Conservation (phyloP, 2,329 filamentous ascomycete species). For the Thielaviopsis punctulata region DNA sequence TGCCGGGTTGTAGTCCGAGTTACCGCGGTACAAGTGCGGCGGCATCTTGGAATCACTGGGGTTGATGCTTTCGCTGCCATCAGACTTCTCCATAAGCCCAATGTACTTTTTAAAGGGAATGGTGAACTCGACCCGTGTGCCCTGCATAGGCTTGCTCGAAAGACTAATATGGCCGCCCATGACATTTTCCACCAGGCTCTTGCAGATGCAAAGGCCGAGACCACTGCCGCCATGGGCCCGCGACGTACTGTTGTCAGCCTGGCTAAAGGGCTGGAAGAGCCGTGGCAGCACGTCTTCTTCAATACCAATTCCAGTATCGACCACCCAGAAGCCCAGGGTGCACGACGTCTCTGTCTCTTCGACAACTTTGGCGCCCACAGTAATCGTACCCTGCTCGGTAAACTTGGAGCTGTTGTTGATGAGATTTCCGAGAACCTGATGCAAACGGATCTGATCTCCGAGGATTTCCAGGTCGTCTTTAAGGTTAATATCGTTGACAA, state of each 20-base stretch:
- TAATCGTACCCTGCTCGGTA: conserved; percentile 71
- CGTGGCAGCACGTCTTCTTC: conserved; percentile 66
- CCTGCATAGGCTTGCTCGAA: conserved; percentile 54
- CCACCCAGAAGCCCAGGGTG: conserved; percentile 67
- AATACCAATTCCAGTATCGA: conserved; percentile 85
- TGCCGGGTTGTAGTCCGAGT: background rate
- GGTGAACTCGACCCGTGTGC: conserved; percentile 62
- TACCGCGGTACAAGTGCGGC: background rate
- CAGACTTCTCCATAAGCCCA: conserved; percentile 25
- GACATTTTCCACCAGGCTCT: conserved; percentile 81
- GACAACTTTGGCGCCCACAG: conserved; percentile 59
- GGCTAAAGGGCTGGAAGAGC: conserved; percentile 81
- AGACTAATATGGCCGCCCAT: conserved; percentile 76
- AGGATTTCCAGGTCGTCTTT: conserved; percentile 53
- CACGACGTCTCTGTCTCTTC: conserved; percentile 53
- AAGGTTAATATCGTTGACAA: conserved; percentile 52
- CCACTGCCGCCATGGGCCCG: conserved; percentile 85
- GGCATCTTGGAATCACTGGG: background rate
- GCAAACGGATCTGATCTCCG: conserved; percentile 48
- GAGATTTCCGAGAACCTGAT: conserved; percentile 61
- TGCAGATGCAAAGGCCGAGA: conserved; percentile 83
- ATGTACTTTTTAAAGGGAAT: conserved; percentile 61
- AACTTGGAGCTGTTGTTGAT: conserved; percentile 92
- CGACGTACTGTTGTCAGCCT: conserved; percentile 80
- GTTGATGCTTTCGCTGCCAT: background rate